These are phyloP conservation scores for Candida nemodendra DNA, from an alignment of 805 yeast species.

Conservation along the genomic window DNA sequence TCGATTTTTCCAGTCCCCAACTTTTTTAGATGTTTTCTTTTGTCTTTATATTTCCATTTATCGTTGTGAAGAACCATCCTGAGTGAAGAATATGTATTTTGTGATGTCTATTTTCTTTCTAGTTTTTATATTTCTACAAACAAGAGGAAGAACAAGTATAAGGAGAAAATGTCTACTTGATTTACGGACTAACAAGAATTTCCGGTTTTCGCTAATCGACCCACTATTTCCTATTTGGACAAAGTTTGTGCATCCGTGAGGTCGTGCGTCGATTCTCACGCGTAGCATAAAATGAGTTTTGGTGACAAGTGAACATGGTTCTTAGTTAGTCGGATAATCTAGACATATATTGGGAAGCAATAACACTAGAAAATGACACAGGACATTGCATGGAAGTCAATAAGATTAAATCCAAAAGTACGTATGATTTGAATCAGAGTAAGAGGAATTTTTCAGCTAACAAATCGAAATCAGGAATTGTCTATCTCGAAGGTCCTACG, in stretches of 20 bases:
- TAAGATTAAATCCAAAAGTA: conserved; percentile 25
- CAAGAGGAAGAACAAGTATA: too few species aligned
- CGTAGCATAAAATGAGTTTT: too few species aligned
- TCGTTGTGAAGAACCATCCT: conserved; percentile 51
- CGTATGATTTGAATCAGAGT: conserved; percentile 2
- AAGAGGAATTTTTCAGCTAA: not conserved
- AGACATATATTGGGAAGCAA: too few species aligned
- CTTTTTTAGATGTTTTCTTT: conserved; percentile 39
- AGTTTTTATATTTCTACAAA: not conserved
- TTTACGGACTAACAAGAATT: too few species aligned
- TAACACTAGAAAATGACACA: conserved; percentile 19
- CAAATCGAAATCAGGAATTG: conserved; percentile 42
- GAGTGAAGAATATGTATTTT: too few species aligned
- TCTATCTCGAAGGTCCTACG: conserved; percentile 64
- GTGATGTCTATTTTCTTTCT: not conserved
- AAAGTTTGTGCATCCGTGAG: not conserved
- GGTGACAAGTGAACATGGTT: too few species aligned
- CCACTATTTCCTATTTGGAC: not conserved
- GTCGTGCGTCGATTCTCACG: not conserved
- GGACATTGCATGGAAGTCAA: conserved; percentile 28
- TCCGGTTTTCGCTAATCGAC: not conserved
- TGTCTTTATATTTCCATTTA: conserved; percentile 52
- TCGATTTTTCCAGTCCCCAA: conserved; percentile 33
- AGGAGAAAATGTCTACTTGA: too few species aligned
- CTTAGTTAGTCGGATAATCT: too few species aligned